Evolutionary conservation across 1,284 basidiomycete species (phyloP).

Genomic region (Crepidotus sp.): DNA sequence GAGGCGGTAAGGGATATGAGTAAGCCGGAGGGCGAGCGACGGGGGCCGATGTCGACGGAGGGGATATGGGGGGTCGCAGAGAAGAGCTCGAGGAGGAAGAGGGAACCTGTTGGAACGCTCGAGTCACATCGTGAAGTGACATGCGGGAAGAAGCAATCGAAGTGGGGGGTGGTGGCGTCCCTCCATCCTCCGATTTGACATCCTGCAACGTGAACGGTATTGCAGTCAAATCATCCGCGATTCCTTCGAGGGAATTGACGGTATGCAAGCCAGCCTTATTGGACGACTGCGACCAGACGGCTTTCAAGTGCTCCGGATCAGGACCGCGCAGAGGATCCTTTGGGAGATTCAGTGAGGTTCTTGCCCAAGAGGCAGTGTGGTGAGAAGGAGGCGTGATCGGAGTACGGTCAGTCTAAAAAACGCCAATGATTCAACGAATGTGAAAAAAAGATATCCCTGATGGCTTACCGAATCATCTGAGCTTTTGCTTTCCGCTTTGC

Average conservation of each 20-base stretch:
- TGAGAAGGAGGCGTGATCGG: conserved; percentile 44
- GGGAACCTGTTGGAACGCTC: conserved; percentile 76
- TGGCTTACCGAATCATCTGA: conserved; percentile 40
- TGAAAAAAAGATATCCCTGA: conserved; percentile 1
- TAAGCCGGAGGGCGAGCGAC: conserved; percentile 34
- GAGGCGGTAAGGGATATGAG: conserved; percentile 29
- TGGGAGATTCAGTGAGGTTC: conserved; percentile 46
- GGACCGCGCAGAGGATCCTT: conserved; percentile 61
- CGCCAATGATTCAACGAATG: conserved; percentile 10
- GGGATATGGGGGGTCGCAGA: conserved; percentile 40
- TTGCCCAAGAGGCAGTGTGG: conserved; percentile 44
- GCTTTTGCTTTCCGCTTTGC: conserved; percentile 35
- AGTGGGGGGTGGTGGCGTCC: conserved; percentile 61
- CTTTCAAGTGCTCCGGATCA: conserved; percentile 72
- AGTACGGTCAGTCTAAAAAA: conserved; percentile 34
- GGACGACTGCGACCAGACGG: conserved; percentile 74
- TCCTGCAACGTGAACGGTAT: conserved; percentile 72
- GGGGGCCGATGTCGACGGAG: conserved; percentile 38
- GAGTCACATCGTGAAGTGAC: conserved; percentile 70
- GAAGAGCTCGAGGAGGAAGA: conserved; percentile 39
- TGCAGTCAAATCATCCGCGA: conserved; percentile 67
- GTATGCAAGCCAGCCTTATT: conserved; percentile 52
- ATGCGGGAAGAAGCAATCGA: conserved; percentile 50
- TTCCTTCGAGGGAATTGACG: conserved; percentile 71
- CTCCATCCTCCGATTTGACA: conserved; percentile 73